Percentiles rank a stretch among this genome's conserved stretches.
Conservation (phyloP, 2,329 filamentous ascomycete genomes). For the Paraconiothyrium sp. region DNA sequence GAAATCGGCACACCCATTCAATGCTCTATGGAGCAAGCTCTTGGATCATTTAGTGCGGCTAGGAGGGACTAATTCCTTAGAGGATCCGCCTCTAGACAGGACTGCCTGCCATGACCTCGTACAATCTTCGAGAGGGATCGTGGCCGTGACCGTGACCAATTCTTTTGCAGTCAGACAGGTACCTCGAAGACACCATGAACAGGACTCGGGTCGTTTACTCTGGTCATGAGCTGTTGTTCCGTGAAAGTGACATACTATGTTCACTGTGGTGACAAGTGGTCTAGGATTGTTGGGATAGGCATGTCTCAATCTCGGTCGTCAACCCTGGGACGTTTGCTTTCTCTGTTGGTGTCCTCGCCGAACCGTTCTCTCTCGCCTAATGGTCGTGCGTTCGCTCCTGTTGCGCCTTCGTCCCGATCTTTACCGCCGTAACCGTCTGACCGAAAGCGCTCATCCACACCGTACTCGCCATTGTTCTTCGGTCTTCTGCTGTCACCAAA, state of each 20-base stretch:
- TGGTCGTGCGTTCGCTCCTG: constrained; percentile 76
- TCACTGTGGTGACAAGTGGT: neutral
- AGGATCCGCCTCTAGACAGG: neutral
- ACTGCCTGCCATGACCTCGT: neutral
- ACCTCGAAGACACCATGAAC: neutral
- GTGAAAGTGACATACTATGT: neutral
- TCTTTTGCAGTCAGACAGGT: no score
- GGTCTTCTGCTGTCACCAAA: constrained; percentile 61
- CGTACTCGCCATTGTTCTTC: constrained; percentile 52
- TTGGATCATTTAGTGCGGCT: neutral
- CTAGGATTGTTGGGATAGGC: neutral
- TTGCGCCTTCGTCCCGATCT: constrained; percentile 57
- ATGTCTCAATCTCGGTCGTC: constrained; percentile 40
- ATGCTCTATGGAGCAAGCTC: neutral
- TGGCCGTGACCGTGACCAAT: no score
- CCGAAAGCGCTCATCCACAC: constrained; percentile 72
- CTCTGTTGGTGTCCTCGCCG: constrained; percentile 50
- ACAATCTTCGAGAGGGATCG: neutral
- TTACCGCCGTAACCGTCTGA: constrained; percentile 64
- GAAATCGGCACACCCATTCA: neutral
- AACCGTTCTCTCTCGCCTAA: constrained; percentile 69
- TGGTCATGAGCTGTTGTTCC: neutral
- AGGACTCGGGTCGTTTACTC: neutral
- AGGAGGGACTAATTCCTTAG: neutral
- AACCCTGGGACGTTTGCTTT: constrained; percentile 56